Conservation (phyloP, 768 basidiomycete species). For the Termitomyces sp. region DNA sequence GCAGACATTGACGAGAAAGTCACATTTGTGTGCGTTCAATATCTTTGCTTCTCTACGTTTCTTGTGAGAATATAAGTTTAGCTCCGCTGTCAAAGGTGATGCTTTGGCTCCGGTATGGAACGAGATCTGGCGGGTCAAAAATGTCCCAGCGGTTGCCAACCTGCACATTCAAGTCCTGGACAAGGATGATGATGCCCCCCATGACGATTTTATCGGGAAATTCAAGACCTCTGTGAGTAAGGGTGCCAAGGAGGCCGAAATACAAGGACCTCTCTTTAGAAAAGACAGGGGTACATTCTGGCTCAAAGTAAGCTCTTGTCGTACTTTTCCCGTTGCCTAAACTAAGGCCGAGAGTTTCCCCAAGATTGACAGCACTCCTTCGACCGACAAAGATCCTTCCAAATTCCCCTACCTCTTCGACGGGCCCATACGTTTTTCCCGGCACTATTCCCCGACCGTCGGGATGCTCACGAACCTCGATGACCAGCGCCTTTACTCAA, state of each 20-base stretch:
- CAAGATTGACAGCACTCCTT: conserved; percentile 54
- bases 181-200: conserved; percentile 54
- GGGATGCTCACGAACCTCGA: conserved; percentile 59
- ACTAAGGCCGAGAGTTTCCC: background rate
- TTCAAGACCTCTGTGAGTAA: conserved; percentile 47
- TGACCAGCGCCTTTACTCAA: conserved; percentile 63
- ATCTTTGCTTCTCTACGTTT: background rate
- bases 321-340: background rate
- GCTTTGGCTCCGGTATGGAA: conserved; percentile 70
- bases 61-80: conserved; percentile 18
- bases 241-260: conserved; percentile 62
- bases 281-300: conserved; percentile 58
- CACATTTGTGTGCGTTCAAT: conserved; percentile 53
- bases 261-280: conserved; percentile 47
- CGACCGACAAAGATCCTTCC: conserved; percentile 31
- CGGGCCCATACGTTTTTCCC: conserved; percentile 68
- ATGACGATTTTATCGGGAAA: conserved; percentile 63
- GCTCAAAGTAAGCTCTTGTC: conserved; percentile 46
- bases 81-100: conserved; percentile 59
- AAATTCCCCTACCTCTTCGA: conserved; percentile 60
- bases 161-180: conserved; percentile 61
- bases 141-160: conserved; percentile 60
- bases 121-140: conserved; percentile 67
- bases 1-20: conserved; percentile 60
- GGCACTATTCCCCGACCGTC: conserved; percentile 66